Evolutionary conservation across 805 yeast genomes (phyloP), one percentile per base, ranked within the genome.

Genomic region (Candida qinlingensis): DNA sequence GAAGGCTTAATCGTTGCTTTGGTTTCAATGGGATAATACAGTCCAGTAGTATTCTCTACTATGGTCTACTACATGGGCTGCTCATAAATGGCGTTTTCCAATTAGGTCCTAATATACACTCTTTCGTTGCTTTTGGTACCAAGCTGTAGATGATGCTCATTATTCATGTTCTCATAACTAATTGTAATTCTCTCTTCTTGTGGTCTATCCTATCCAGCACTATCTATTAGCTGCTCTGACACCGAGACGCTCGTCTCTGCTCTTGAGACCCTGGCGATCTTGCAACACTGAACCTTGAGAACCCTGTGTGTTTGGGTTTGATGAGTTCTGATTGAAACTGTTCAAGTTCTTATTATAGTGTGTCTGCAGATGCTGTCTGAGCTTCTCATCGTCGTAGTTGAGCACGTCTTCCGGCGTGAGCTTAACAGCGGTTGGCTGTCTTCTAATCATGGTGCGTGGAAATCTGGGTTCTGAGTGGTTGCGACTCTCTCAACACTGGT

Each of bases 401-500:
- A 59, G 45, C 10, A 85, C 75, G 55, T 85, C 94, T 53, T 84
- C 89, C 0, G 87, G 85, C 0, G 83, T 77, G 42, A 85, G 71
- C 49, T 75, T 75, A 46, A 85, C 79, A 2, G 81, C 73, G 0
- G 92, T 85, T 5, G 91, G 85, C 13, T 80, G 84, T 62, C 90
- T 72, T 66, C 91, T 74, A 39, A 85, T 68, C 92, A 85, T 85
- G 19, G 10, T 35, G 19, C 19, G 19, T 19, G 19, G 19, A 19
- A 19, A 19, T 19, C 19, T 19, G 19, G 19, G 19, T 19, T 19
- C 19, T 19, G 19, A 19, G 3, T 19, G 19, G 19, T 19, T 2
- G 19, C 19, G 19, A 19, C 19, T 19, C 19, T 19, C 19, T 19
- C 19, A 19, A 19, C 19, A 19, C 19, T 19, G 19, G 19, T 19